phyloP scores from a whole-genome alignment of 305 asterid genomes.

The Coffea humblotiana region DNA sequence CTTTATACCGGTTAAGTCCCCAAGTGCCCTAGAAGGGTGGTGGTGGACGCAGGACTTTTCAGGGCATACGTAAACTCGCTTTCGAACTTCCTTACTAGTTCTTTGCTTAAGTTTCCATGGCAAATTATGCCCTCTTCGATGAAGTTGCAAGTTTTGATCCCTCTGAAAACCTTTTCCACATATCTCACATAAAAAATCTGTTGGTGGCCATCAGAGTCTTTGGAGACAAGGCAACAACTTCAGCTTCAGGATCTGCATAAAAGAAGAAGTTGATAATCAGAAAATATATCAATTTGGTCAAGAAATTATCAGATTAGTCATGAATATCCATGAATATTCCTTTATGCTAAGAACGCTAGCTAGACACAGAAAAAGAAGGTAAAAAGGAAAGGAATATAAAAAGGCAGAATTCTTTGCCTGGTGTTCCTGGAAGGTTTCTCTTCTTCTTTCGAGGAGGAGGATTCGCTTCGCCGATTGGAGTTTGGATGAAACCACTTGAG shows the following conservation, averaged over 20 bases:
- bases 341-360: slow-evolving; percentile 1
- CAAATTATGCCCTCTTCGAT: slow-evolving; percentile 83
- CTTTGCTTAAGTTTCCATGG: slow-evolving; percentile 95
- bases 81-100: slow-evolving; percentile 58
- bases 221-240: slow-evolving; percentile 81
- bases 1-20: slow-evolving; percentile 86
- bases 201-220: slow-evolving; percentile 89
- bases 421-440: slow-evolving; percentile 86
- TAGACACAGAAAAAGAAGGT: neutral
- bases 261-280: neutral
- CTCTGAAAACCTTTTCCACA: slow-evolving; percentile 93
- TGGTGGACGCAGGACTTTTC: slow-evolving; percentile 74
- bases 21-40: slow-evolving; percentile 81
- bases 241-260: slow-evolving; percentile 77
- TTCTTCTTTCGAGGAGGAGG: slow-evolving; percentile 70
- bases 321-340: slow-evolving; percentile 26
- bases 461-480: slow-evolving; percentile 39
- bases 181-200: slow-evolving; percentile 72
- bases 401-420: slow-evolving; percentile 36
- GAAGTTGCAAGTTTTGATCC: slow-evolving; percentile 86
- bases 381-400: neutral
- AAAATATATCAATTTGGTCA: neutral
- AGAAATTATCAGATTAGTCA: neutral
- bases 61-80: slow-evolving; percentile 87
- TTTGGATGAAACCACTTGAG: slow-evolving; percentile 37